Evolutionary conservation across 192 early-diverging fungal genomes (phyloP), one percentile per base, ranked within the genome.

Genomic region (Coemansia sp.): DNA sequence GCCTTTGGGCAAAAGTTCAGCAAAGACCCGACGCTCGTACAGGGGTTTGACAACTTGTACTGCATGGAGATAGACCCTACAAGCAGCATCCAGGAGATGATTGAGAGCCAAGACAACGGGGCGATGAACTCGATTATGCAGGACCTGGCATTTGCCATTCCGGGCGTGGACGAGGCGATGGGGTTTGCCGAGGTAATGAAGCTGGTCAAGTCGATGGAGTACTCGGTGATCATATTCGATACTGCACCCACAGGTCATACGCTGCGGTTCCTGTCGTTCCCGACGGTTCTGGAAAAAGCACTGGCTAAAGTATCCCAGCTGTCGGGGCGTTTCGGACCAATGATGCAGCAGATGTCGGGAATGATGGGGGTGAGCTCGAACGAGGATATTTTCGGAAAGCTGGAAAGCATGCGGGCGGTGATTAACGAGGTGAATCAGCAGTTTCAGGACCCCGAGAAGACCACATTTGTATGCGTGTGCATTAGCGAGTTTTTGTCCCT

Each of bases 121-220:
- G 84, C 84, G 28, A 89, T 90, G 84, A 90, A 87, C 53, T 82
- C 86, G 28, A 89, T 93, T 75, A 87, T 99, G 82, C 91, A 96
- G 80, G 97, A 99, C 78, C 85, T 99, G 61, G 94, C 94, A 8
- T 99, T 96, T 76, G 94, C 94, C 28, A 99, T 99, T 75, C 97
- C 97, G 26, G 97, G 97, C 71, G 94, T 99, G 12, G 97, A 99
- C 74, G 97, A 99, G 77, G 97, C 97, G 18, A 99, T 99, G 95
- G 93, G 94, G 41, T 99, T 99, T 81, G 95, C 95, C n/a, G 97
- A 99, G 68, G 97, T 99, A 13, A 99, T 99, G 97, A 99, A 99
- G 87, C 87, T 97, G 57, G 97, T 98, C 38, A 95, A 99, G 79
- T 91, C 91, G 52, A 98, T 99, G 94, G 93, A 98, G 55, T 99